These are phyloP conservation scores for Wickerhamomyces rabaulensis DNA, from an alignment of 805 yeast genomes.

Conservation along the genomic window DNA sequence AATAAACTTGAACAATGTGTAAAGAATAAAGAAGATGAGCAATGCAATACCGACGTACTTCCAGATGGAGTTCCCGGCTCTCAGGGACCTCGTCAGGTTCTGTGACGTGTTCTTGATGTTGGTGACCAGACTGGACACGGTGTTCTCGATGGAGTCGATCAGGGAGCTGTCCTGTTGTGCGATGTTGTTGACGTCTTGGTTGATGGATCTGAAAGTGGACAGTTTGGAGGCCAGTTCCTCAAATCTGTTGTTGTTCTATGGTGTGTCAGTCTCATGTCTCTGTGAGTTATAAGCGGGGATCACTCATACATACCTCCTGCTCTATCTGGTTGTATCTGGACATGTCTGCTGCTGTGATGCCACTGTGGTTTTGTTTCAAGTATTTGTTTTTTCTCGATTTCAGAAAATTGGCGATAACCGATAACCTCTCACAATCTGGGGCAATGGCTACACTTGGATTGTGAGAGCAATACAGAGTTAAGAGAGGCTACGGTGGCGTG, in stretches of 20 bases:
- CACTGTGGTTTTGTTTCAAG: no score
- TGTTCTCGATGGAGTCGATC: slow-evolving; percentile 39
- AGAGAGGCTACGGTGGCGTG: no score
- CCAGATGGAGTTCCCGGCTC: slow-evolving; percentile 54
- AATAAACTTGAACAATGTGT: slow-evolving; percentile 47
- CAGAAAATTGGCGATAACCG: no score
- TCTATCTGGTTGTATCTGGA: slow-evolving; percentile 27
- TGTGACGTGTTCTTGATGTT: slow-evolving; percentile 48
- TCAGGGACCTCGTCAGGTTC: slow-evolving; percentile 50
- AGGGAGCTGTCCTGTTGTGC: slow-evolving; percentile 49
- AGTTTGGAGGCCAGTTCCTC: slow-evolving; percentile 61
- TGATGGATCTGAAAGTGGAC: slow-evolving; percentile 57
- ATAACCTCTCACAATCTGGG: no score
- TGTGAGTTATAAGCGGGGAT: neutral
- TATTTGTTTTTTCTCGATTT: no score
- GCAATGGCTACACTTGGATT: no score
- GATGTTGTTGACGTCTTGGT: slow-evolving; percentile 61
- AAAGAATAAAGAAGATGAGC: slow-evolving; percentile 48
- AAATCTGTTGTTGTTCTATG: slow-evolving; percentile 56
- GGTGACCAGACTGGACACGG: slow-evolving; percentile 43
- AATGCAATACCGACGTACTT: slow-evolving; percentile 56
- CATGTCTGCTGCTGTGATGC: slow-evolving; percentile 11
- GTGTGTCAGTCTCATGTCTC: neutral
- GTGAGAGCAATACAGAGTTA: no score
- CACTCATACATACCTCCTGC: slow-evolving; percentile 14